Evolutionary conservation across 1,284 basidiomycete genomes (phyloP).

Genomic region (Ceratobasidium sp.): DNA sequence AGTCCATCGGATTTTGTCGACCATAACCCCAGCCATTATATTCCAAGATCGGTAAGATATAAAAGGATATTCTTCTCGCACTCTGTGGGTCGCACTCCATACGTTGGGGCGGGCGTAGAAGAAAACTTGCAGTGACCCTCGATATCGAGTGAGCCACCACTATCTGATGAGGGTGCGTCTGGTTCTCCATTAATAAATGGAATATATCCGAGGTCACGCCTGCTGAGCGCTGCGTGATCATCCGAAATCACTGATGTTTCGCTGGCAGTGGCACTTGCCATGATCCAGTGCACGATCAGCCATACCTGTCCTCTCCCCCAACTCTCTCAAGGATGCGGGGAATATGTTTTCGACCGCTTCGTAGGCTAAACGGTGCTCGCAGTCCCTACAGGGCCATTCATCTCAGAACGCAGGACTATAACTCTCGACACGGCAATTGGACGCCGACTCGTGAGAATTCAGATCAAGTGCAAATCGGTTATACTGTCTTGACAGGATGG

Average conservation of each 20-base stretch:
- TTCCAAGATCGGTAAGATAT: neutral
- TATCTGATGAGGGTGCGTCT: slow-evolving; percentile 8
- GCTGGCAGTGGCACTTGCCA: neutral
- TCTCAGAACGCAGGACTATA: neutral
- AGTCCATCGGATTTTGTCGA: neutral
- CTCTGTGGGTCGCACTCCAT: neutral
- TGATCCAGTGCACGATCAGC: neutral
- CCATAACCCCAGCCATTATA: neutral
- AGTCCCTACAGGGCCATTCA: neutral
- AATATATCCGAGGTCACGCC: neutral
- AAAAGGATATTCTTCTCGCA: neutral
- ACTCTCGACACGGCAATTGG: neutral
- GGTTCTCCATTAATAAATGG: slow-evolving; percentile 4
- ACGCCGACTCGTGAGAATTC: slow-evolving; percentile 11
- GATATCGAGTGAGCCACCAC: neutral
- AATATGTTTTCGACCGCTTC: neutral
- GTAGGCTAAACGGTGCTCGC: neutral
- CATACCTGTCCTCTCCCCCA: neutral
- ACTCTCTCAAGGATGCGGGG: neutral
- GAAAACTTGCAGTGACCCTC: slow-evolving; percentile 3
- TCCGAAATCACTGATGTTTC: slow-evolving; percentile 1
- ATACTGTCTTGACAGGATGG: slow-evolving; percentile 10
- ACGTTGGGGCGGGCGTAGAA: neutral
- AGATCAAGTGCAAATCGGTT: neutral
- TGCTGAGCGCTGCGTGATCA: neutral